Percentiles rank a stretch among this genome's conserved stretches.
phyloP scores from a whole-genome alignment of 208 protist species.

The Trypanosomatidae sp. region DNA sequence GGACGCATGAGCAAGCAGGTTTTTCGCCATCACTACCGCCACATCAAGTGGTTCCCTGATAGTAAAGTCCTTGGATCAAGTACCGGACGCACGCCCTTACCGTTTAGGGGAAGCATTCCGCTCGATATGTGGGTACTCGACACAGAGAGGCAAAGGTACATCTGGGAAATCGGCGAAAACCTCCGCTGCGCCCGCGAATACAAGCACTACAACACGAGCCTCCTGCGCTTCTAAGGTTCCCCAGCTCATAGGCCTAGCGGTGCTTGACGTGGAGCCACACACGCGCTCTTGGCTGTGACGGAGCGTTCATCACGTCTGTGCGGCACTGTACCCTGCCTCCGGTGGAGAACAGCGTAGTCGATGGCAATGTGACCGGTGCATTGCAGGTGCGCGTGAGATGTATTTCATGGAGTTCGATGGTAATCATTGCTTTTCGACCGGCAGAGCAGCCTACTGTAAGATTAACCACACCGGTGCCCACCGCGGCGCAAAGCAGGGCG shows the following conservation, averaged over 20 bases:
- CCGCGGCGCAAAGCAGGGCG: too few relatives aligned
- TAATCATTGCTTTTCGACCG: too few relatives aligned
- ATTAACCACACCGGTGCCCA: too few relatives aligned
- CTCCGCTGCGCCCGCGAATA: slow-evolving; percentile 1
- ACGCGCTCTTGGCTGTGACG: background rate
- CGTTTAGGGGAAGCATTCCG: slow-evolving; percentile 24
- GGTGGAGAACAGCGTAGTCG: too few relatives aligned
- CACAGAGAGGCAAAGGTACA: background rate
- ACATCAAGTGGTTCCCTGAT: slow-evolving; percentile 18
- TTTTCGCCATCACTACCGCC: slow-evolving; percentile 25
- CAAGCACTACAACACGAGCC: slow-evolving; percentile 7
- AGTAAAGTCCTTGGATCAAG: background rate
- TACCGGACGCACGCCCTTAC: background rate
- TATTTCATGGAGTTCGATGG: too few relatives aligned
- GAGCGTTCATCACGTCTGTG: too few relatives aligned
- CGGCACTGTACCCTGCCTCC: too few relatives aligned
- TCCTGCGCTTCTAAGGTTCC: slow-evolving; percentile 5
- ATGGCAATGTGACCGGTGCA: too few relatives aligned
- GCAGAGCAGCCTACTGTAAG: too few relatives aligned
- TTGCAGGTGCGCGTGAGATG: too few relatives aligned
- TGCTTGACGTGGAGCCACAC: background rate
- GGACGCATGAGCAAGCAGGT: slow-evolving; percentile 28
- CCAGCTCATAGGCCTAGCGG: background rate
- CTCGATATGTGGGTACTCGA: slow-evolving; percentile 38
- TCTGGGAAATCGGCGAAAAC: slow-evolving; percentile 20